Conservation (phyloP, 805 yeast species). For the Wickerhamiella musiphila region DNA sequence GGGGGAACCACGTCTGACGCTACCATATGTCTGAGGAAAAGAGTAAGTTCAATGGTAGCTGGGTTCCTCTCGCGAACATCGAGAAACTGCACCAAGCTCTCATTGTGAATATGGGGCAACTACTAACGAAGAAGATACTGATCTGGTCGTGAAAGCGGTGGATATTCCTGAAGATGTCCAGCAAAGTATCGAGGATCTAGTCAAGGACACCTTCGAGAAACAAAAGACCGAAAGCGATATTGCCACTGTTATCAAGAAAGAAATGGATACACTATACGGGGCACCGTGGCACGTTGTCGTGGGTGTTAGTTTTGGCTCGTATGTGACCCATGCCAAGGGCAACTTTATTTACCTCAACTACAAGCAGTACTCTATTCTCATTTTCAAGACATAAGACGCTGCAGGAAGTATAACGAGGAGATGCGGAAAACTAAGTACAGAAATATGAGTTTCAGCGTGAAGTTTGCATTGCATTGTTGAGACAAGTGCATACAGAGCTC, state of each 20-base stretch:
- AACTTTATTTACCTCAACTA: conserved; percentile 39
- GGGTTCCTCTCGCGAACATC: no score
- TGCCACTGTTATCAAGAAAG: conserved; percentile 41
- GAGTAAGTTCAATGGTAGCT: no score
- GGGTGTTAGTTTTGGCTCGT: conserved; percentile 43
- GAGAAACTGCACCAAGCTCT: no score
- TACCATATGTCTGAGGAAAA: no score
- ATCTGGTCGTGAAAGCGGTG: conserved; percentile 11
- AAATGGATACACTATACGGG: conserved; percentile 36
- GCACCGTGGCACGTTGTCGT: conserved; percentile 50
- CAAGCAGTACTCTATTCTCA: conserved; percentile 22
- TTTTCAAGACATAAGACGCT: conserved; percentile 29
- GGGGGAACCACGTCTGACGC: no score
- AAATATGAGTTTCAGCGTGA: no score
- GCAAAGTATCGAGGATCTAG: conserved; percentile 10
- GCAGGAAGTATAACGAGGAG: no score
- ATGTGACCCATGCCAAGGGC: conserved; percentile 40
- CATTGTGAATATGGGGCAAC: no score
- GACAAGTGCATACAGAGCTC: no score
- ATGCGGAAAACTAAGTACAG: no score
- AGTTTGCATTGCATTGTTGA: no score
- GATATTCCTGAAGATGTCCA: conserved; percentile 16
- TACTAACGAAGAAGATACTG: no score
- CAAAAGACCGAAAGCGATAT: conserved; percentile 36
- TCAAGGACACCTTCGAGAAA: conserved; percentile 28